Base-by-base conservation (phyloP, 306 rosid genomes). In the Alnus rubra region DNA sequence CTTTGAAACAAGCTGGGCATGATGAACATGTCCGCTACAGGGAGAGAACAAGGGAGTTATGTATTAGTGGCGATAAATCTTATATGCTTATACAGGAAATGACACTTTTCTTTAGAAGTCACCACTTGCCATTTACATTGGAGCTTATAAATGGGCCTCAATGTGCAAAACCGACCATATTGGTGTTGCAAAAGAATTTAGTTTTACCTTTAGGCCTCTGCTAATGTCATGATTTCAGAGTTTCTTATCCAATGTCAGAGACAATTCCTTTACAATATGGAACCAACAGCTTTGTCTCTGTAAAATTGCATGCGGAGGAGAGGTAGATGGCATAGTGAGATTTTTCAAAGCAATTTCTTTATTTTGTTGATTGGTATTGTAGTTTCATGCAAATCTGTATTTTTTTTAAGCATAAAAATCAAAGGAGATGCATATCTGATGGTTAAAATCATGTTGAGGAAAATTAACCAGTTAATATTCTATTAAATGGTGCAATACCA, bases 291-390 rank as follows among this genome's bases (percentile, higher is more conserved):
- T 42, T 42, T 5, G 7, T 42, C 69, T 62, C 4, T 31, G 68
- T 62, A 62, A 62, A 33, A 33, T 62, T 62, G 69, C 68, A 31
- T 62, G 44, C 68, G 9, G 68, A 62, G 67, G 35, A 60, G 39
- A 62, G 16, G 37, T 30, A 30, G n/a, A 62, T 12, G 42, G 42
- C 39, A 62, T 13, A 4, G 69, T 28, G 37, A n/a, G 69, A 62
- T 31, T 62, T 62, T 62, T 62, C 69, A 62, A 62, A 31, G 69
- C 1, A 62, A 62, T 13, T 2, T 33, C 18, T 13, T 62, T 31
- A 30, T 42, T 42, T 42, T 42, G 7, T 42, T 42, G 7, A 42
- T 42, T 42, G 45, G 45, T 39, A 39, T 39, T 39, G 44, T 39
- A 10, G 6, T 2, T 30, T 4, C 53, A 50, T 50, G 53, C 12